These are phyloP conservation scores for Wickerhamomyces sydowiorum DNA, from an alignment of 805 yeast species.

Conservation along the genomic window DNA sequence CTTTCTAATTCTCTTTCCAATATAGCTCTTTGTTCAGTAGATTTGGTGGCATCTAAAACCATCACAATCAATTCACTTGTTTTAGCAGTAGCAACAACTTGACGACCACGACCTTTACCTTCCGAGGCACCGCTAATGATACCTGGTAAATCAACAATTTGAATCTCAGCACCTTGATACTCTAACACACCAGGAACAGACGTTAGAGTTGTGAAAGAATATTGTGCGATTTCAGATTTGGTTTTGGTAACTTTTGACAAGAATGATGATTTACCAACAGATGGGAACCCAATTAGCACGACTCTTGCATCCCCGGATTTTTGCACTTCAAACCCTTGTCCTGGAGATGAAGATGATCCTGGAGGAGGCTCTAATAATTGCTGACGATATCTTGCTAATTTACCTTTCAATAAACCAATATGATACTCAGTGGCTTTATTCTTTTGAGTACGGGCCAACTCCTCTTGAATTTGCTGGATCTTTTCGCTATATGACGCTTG, in stretches of 20 bases:
- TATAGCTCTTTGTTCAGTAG: constrained; percentile 81
- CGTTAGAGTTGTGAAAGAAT: constrained; percentile 93
- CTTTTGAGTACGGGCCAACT: constrained; percentile 91
- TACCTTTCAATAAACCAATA: constrained; percentile 89
- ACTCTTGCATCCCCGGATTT: constrained; percentile 97
- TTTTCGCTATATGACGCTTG: constrained; percentile 46
- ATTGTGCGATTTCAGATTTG: constrained; percentile 89
- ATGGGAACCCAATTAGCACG: constrained; percentile 93
- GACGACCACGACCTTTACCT: constrained; percentile 97
- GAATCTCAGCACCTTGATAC: constrained; percentile 95
- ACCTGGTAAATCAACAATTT: constrained; percentile 96
- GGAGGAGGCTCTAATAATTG: constrained; percentile 89
- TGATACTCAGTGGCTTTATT: constrained; percentile 98
- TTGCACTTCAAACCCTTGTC: constrained; percentile 88
- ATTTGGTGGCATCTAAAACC: constrained; percentile 95
- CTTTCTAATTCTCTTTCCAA: constrained; percentile 87
- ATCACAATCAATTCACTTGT: constrained; percentile 89
- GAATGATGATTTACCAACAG: constrained; percentile 94
- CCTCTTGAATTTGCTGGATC: constrained; percentile 86
- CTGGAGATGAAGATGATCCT: constrained; percentile 55
- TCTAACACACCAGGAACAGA: constrained; percentile 95
- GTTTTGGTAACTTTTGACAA: constrained; percentile 88
- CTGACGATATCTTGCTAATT: constrained; percentile 85
- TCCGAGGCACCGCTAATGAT: constrained; percentile 94
- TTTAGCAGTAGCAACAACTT: constrained; percentile 93